phyloP scores from a whole-genome alignment of 2,329 filamentous ascomycete species.

The Diaporthe sp. region DNA sequence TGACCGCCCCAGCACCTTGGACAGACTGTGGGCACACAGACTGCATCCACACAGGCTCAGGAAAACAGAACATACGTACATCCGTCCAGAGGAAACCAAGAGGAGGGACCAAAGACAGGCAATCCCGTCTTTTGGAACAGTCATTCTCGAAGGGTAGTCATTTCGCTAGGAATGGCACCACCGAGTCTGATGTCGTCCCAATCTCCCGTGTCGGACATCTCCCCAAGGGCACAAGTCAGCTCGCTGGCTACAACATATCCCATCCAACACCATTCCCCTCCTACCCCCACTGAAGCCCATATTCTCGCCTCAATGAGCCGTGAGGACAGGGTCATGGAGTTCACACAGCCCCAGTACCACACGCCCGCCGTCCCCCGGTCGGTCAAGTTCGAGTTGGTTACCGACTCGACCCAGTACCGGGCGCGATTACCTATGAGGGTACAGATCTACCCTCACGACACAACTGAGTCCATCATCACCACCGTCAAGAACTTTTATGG shows the following conservation, averaged over 20 bases:
- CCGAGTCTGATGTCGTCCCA: conserved; percentile 43
- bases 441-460: conserved; percentile 95
- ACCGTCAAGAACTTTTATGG: conserved; percentile 99
- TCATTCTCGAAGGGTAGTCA: conserved; percentile 40
- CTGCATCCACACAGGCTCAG: conserved; percentile 6
- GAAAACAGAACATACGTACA: conserved; percentile 20
- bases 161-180: conserved; percentile 43
- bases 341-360: conserved; percentile 52
- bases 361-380: conserved; percentile 73
- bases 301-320: conserved; percentile 42
- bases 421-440: conserved; percentile 87
- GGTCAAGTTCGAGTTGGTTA: conserved; percentile 83
- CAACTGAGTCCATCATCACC: conserved; percentile 96
- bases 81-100: conserved; percentile 12
- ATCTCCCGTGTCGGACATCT: conserved; percentile 42
- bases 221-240: conserved; percentile 41
- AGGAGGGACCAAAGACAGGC: conserved; percentile 35
- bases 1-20: conserved; percentile 40
- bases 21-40: conserved; percentile 33
- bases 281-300: conserved; percentile 41
- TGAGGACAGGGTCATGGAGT: conserved; percentile 39
- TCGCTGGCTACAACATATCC: conserved; percentile 38
- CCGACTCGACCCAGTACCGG: conserved; percentile 77
- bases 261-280: conserved; percentile 36
- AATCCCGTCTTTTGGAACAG: conserved; percentile 29